Evolutionary conservation across 768 basidiomycete species (phyloP), one percentile per base, ranked within the genome.

Genomic region (Phaeotremella fagi): DNA sequence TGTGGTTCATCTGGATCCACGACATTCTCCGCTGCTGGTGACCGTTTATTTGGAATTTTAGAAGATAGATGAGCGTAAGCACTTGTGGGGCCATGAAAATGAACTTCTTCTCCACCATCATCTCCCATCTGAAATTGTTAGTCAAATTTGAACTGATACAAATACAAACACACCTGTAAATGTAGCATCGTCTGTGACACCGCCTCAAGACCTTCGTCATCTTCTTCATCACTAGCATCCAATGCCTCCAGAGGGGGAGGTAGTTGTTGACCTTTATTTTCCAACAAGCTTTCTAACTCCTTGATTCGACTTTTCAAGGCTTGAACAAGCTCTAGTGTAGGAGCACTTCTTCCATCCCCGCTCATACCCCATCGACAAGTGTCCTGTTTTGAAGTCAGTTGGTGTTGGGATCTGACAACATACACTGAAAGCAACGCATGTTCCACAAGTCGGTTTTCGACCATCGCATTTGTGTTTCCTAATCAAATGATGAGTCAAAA

Each of bases 71-170:
- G 67, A 2, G 64, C 61, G 35, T 69, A 72, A 0, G 72, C 70
- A 3, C 60, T 63, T 1, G 70, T 74, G 2, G 72, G 73, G 4
- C 73, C 73, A 46, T 71, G 69, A 0, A 60, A 50, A n/a, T 68
- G 61, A 22, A 71, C 42, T 26, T 24, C 37, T 15, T 25, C 38
- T n/a, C 31, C 46, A 12, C 23, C 57, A 33, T 59, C 47, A n/a
- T 57, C 57, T 23, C 52, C 47, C 4, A 48, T 29, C 43, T 28
- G 36, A n/a, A n/a, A n/a, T 20, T 25, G 16, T 25, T n/a, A 38
- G 26, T 45, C 45, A n/a, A 11, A 27, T 14, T 48, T 45, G 37
- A 16, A 11, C 7, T 16, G n/a, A 1, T n/a, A n/a, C n/a, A n/a
- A n/a, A n/a, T n/a, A n/a, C n/a, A 24, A 26, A 31, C 29, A 20